Conservation (phyloP, 345 rosid species). For the Excoecaria cochinchinensis region DNA sequence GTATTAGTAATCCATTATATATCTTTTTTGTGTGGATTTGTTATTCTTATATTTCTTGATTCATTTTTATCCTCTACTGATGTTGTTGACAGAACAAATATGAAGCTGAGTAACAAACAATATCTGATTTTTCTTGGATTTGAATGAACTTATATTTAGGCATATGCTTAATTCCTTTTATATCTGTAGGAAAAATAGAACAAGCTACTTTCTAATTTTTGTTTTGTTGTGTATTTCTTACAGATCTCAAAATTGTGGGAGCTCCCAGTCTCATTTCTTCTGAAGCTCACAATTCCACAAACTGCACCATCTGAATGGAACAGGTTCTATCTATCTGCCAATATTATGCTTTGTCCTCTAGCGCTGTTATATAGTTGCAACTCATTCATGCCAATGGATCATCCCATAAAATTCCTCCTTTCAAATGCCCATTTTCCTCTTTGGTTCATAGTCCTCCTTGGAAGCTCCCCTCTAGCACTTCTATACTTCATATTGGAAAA, state of each 20-base stretch:
- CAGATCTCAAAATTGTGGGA: slow-evolving; percentile 82
- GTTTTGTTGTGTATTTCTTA: slow-evolving; percentile 12
- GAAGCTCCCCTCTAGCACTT: slow-evolving; percentile 65
- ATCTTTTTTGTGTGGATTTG: not conserved
- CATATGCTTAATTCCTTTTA: not conserved
- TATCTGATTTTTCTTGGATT: not conserved
- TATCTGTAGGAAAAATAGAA: not conserved
- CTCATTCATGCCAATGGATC: slow-evolving; percentile 73
- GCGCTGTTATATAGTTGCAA: slow-evolving; percentile 74
- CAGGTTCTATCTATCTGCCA: slow-evolving; percentile 69
- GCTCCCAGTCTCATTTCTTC: slow-evolving; percentile 59
- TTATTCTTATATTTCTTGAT: not conserved
- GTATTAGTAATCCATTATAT: not conserved
- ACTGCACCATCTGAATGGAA: slow-evolving; percentile 78
- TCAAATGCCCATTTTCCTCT: slow-evolving; percentile 73
- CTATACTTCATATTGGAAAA: slow-evolving; percentile 76
- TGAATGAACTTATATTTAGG: not conserved
- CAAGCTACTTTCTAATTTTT: not conserved
- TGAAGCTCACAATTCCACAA: slow-evolving; percentile 81
- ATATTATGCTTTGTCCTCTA: slow-evolving; percentile 78
- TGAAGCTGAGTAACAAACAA: not conserved
- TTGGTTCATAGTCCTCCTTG: slow-evolving; percentile 68
- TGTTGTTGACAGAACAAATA: not conserved
- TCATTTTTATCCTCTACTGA: not conserved
- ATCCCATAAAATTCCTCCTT: slow-evolving; percentile 75